phyloP scores from a whole-genome alignment of 2,329 filamentous ascomycete species.

The Cytospora paraplurivora region DNA sequence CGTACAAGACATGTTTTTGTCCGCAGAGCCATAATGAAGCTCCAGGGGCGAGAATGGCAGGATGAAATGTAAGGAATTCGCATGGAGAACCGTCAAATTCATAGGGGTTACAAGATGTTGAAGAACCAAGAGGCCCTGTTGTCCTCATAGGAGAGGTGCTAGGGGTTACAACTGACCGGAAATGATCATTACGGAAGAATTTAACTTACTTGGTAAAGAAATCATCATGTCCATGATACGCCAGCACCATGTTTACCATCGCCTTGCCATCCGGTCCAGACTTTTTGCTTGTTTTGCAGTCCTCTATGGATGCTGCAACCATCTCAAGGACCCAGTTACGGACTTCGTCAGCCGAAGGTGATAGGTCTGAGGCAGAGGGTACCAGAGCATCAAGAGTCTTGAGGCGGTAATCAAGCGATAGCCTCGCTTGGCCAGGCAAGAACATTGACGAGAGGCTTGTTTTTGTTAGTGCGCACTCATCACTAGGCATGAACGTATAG shows the following conservation, averaged over 20 bases:
- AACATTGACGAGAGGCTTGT: neutral
- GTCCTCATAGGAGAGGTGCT: neutral
- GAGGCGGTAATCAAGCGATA: neutral
- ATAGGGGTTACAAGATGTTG: no score
- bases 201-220: neutral
- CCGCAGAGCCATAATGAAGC: neutral
- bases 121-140: no score
- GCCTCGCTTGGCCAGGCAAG: neutral
- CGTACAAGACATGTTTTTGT: neutral
- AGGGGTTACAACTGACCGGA: neutral
- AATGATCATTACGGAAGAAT: neutral
- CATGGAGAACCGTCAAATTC: no score
- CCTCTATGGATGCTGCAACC: neutral
- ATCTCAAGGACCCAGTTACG: neutral
- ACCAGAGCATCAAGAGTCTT: neutral
- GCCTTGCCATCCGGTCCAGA: neutral
- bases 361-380: neutral
- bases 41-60: neutral
- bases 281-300: neutral
- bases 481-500: neutral
- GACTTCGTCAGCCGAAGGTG: neutral
- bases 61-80: no score
- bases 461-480: neutral
- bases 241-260: neutral
- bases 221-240: neutral